These are phyloP conservation scores for Dryas integrifolia DNA, from an alignment of 331 rosid genomes.

Conservation along the genomic window DNA sequence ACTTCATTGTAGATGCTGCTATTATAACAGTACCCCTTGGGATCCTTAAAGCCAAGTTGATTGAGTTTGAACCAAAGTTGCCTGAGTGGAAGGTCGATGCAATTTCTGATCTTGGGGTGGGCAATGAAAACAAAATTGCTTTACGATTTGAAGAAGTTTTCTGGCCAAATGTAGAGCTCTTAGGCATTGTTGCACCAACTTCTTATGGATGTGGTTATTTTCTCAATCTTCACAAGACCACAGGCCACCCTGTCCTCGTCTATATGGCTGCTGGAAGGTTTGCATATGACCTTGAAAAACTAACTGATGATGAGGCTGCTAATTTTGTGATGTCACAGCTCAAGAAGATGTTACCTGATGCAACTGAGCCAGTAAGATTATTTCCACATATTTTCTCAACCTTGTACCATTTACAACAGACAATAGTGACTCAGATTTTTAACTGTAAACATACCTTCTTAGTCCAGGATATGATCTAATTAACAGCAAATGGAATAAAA, in stretches of 20 bases:
- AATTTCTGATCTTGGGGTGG: constrained; percentile 73
- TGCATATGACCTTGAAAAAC: constrained; percentile 65
- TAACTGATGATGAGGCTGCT: constrained; percentile 43
- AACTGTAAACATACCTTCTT: not conserved
- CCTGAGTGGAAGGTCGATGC: constrained; percentile 72
- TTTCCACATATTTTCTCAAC: not conserved
- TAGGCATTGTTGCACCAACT: constrained; percentile 63
- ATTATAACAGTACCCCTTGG: constrained; percentile 73
- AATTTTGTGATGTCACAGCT: constrained; percentile 57
- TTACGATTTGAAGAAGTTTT: constrained; percentile 53
- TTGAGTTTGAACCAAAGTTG: constrained; percentile 59
- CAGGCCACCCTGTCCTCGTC: constrained; percentile 69
- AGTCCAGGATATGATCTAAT: not conserved
- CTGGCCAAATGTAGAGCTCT: constrained; percentile 74
- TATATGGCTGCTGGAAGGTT: constrained; percentile 81
- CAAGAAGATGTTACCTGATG: constrained; percentile 67
- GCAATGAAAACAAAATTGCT: constrained; percentile 75
- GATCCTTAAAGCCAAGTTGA: constrained; percentile 62
- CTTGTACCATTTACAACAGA: not conserved
- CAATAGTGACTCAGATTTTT: not conserved
- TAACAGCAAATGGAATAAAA: not conserved
- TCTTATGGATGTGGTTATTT: constrained; percentile 72
- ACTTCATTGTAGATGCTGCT: constrained; percentile 56
- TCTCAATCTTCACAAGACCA: constrained; percentile 78
- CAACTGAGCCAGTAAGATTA: constrained; percentile 56